Conservation (phyloP, 2,329 filamentous ascomycete species). For the Pseudofabraea citricarpa region DNA sequence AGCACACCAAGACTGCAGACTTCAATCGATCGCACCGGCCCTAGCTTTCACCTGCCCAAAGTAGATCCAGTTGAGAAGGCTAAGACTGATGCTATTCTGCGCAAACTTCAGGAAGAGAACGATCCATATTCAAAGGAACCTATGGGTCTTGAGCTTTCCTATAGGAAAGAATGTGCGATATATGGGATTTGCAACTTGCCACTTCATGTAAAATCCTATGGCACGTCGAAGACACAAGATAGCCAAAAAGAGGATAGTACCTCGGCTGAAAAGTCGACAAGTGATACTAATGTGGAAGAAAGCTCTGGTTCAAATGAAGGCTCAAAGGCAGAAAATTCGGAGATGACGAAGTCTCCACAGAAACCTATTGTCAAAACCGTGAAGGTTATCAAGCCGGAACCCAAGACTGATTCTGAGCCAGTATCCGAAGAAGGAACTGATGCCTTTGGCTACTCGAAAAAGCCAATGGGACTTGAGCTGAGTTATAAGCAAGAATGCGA, state of each 20-base stretch:
- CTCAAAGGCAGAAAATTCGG: no score
- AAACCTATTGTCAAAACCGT: no score
- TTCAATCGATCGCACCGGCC: slow-evolving; percentile 22
- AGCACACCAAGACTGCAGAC: slow-evolving; percentile 21
- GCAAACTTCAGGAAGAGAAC: slow-evolving; percentile 30
- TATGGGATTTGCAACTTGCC: background rate
- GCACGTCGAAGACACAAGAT: background rate
- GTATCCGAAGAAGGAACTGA: no score
- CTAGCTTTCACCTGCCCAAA: slow-evolving; percentile 1
- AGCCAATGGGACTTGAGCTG: slow-evolving; percentile 43
- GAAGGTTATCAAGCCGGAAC: no score
- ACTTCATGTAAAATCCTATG: background rate
- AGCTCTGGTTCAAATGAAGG: no score
- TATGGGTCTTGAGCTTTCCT: slow-evolving; percentile 44
- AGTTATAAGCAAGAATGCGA: slow-evolving; percentile 39
- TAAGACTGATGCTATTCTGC: slow-evolving; percentile 1
- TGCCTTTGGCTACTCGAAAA: slow-evolving; percentile 32
- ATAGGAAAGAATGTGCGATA: slow-evolving; percentile 34
- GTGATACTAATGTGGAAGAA: no score
- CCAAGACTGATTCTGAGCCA: background rate
- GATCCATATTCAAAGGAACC: slow-evolving; percentile 40
- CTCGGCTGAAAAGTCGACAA: no score
- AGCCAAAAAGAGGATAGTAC: background rate
- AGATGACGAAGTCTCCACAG: no score
- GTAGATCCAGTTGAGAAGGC: background rate